phyloP scores from a whole-genome alignment of 1,284 basidiomycete genomes.

The Cutaneotrichosporon sp. region DNA sequence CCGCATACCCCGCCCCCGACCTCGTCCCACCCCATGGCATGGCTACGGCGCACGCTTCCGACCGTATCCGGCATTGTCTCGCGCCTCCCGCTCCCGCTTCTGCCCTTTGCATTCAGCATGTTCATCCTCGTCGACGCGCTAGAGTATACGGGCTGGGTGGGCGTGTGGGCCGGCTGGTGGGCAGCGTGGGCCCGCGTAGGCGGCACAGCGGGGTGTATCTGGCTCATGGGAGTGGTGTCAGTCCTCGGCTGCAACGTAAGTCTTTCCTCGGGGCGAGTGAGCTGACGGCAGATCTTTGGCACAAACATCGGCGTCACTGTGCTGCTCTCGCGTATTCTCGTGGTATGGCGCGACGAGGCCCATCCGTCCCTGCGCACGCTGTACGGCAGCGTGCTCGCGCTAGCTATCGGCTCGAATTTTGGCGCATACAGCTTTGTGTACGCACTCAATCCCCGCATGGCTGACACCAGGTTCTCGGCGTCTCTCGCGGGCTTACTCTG shows the following conservation, averaged over 20 bases:
- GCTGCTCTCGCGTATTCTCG: slow-evolving; percentile 56
- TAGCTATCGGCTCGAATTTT: slow-evolving; percentile 81
- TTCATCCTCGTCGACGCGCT: slow-evolving; percentile 90
- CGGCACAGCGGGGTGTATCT: slow-evolving; percentile 50
- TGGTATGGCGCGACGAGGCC: slow-evolving; percentile 34
- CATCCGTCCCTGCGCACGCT: slow-evolving; percentile 40
- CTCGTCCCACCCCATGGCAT: slow-evolving; percentile 12
- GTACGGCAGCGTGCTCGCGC: slow-evolving; percentile 53
- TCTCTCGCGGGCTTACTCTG: slow-evolving; percentile 88
- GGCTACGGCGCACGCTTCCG: slow-evolving; percentile 56
- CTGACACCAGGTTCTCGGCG: slow-evolving; percentile 57
- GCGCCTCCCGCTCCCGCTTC: slow-evolving; percentile 51
- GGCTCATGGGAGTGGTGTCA: slow-evolving; percentile 53
- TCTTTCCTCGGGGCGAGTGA: slow-evolving; percentile 6
- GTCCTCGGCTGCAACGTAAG: slow-evolving; percentile 76
- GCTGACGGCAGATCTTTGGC: slow-evolving; percentile 59
- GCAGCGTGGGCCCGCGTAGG: slow-evolving; percentile 49
- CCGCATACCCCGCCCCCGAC: neutral
- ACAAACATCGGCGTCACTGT: slow-evolving; percentile 97
- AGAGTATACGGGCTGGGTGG: slow-evolving; percentile 82
- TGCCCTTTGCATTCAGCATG: slow-evolving; percentile 91
- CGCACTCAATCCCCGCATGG: slow-evolving; percentile 2
- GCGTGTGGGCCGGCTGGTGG: slow-evolving; percentile 74
- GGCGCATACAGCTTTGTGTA: slow-evolving; percentile 86
- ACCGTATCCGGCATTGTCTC: slow-evolving; percentile 67